Percentiles rank a stretch among this genome's conserved stretches.
Conservation (phyloP, 2,329 filamentous ascomycete species). For the Diaporthe sp. region DNA sequence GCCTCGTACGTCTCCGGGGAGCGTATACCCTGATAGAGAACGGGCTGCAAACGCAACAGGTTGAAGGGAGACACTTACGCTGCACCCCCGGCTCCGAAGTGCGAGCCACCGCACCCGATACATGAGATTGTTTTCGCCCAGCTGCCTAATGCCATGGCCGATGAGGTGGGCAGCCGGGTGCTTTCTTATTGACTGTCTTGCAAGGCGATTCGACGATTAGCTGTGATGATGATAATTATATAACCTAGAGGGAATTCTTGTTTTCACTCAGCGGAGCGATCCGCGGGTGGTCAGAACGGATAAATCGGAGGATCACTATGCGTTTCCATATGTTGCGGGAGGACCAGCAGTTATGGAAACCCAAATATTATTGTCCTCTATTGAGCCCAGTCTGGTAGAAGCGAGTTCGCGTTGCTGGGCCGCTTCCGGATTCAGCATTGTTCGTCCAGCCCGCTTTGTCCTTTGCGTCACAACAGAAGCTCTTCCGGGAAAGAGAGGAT, state of each 20-base stretch:
- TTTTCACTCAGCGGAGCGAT: background rate
- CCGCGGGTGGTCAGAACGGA: background rate
- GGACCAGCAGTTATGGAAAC: background rate
- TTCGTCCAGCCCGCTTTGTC: background rate
- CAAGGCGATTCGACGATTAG: background rate
- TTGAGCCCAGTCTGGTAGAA: background rate
- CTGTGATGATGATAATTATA: background rate
- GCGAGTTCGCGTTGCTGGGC: background rate
- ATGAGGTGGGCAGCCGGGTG: background rate
- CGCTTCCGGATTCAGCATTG: conserved; percentile 8
- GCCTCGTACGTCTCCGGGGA: background rate
- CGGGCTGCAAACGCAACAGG: background rate
- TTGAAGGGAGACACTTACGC: background rate
- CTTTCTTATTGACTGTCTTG: background rate
- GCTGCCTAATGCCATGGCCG: background rate
- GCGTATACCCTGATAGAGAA: background rate
- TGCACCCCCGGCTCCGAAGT: background rate
- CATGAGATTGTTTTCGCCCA: background rate
- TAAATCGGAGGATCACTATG: background rate
- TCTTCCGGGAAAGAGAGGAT: background rate
- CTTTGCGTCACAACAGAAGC: background rate
- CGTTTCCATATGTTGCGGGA: background rate
- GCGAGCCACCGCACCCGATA: background rate
- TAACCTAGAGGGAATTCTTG: background rate
- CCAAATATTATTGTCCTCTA: background rate